Evolutionary conservation across 2,329 filamentous ascomycete species (phyloP).

Genomic region (Stachybotrys echinatus): DNA sequence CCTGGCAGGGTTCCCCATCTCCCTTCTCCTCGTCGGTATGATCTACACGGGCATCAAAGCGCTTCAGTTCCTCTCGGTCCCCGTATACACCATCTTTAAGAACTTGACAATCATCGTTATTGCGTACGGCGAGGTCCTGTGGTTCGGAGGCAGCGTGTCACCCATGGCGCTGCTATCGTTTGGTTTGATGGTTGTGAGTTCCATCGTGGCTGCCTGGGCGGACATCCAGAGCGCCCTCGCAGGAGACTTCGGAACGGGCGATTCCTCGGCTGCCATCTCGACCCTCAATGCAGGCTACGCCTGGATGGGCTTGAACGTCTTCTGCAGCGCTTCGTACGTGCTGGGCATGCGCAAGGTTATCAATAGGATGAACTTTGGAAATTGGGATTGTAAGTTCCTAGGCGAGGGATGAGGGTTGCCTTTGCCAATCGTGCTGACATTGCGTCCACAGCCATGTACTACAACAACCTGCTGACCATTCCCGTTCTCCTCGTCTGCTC

Average conservation of each 20-base stretch:
- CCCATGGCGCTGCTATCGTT: constrained; percentile 87
- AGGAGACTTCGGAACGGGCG: constrained; percentile 49
- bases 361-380: constrained; percentile 99
- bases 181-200: constrained; percentile 93
- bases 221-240: constrained; percentile 84
- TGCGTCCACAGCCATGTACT: constrained; percentile 81
- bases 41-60: constrained; percentile 98
- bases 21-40: constrained; percentile 94
- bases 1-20: constrained; percentile 83
- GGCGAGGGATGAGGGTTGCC: neutral
- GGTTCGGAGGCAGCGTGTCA: constrained; percentile 93
- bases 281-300: constrained; percentile 92
- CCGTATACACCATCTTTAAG: constrained; percentile 99
- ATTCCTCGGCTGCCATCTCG: constrained; percentile 70
- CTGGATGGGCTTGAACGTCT: constrained; percentile 97
- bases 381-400: constrained; percentile 84
- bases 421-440: constrained; percentile 20
- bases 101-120: constrained; percentile 99
- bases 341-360: constrained; percentile 96
- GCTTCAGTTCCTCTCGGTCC: constrained; percentile 92
- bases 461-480: constrained; percentile 97
- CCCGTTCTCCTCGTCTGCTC: constrained; percentile 82
- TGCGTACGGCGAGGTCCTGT: constrained; percentile 95
- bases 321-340: constrained; percentile 87
- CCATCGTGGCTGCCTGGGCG: constrained; percentile 91